These are phyloP conservation scores for Penicillium angulare DNA, from an alignment of 495 filamentous ascomycete genomes.

Conservation along the genomic window DNA sequence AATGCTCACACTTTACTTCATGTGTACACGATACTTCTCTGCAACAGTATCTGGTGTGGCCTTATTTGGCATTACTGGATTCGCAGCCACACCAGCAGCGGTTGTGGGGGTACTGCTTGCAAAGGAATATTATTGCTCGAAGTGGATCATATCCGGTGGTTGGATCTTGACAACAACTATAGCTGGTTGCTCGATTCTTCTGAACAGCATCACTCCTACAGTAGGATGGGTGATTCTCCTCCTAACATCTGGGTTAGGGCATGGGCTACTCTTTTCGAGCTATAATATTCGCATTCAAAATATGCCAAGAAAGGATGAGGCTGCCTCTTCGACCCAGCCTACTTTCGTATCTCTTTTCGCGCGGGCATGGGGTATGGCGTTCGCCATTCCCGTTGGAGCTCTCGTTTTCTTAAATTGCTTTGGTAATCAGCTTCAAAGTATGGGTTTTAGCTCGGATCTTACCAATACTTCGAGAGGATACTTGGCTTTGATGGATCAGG, in stretches of 20 bases:
- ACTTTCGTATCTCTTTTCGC: constrained; percentile 58
- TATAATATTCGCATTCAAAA: constrained; percentile 51
- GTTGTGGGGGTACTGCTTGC: constrained; percentile 51
- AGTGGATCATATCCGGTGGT: constrained; percentile 54
- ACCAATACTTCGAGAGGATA: constrained; percentile 23
- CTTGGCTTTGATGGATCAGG: constrained; percentile 20
- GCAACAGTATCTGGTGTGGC: constrained; percentile 58
- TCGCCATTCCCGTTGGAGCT: constrained; percentile 62
- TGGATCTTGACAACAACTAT: constrained; percentile 50
- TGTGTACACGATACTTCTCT: constrained; percentile 53
- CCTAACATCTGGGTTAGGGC: constrained; percentile 50
- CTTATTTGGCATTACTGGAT: constrained; percentile 46
- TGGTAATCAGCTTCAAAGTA: constrained; percentile 10
- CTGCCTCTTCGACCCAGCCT: constrained; percentile 16
- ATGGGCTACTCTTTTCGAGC: constrained; percentile 52
- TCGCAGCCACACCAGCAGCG: constrained; percentile 46
- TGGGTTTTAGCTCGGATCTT: constrained; percentile 12
- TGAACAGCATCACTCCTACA: constrained; percentile 45
- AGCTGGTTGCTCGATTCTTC: constrained; percentile 50
- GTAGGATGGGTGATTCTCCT: constrained; percentile 53
- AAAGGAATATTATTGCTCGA: constrained; percentile 38
- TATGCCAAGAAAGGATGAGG: constrained; percentile 8
- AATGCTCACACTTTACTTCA: constrained; percentile 64
- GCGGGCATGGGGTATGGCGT: constrained; percentile 59
- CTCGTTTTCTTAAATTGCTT: constrained; percentile 56